Conservation (phyloP, 768 basidiomycete genomes). For the Ramaria rubella region DNA sequence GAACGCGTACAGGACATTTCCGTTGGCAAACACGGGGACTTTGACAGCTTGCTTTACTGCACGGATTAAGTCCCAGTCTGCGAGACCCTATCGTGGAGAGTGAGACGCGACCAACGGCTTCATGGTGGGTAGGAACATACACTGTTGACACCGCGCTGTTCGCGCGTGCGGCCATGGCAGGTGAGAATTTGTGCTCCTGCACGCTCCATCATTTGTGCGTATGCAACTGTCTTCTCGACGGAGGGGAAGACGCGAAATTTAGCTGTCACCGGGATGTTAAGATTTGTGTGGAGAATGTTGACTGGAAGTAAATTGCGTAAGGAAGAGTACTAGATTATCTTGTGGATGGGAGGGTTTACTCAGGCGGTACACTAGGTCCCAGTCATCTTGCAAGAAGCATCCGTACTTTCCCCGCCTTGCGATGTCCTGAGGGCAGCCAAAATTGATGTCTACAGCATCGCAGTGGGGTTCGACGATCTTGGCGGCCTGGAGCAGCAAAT, state of each 20-base stretch:
- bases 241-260: conserved; percentile 91
- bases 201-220: conserved; percentile 91
- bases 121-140: conserved; percentile 32
- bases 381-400: conserved; percentile 88
- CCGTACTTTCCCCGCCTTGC: conserved; percentile 85
- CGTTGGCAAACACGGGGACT: conserved; percentile 95
- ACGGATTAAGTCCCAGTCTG: conserved; percentile 84
- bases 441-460: conserved; percentile 92
- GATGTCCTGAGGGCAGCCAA: conserved; percentile 94
- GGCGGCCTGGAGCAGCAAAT: conserved; percentile 71
- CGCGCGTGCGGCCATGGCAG: conserved; percentile 85
- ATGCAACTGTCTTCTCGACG: conserved; percentile 82
- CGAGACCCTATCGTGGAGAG: conserved; percentile 59
- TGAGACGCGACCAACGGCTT: neutral
- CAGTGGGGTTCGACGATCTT: conserved; percentile 68
- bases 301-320: too few relatives aligned
- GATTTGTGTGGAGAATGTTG: conserved; percentile 74
- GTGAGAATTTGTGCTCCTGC: conserved; percentile 95
- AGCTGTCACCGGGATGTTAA: conserved; percentile 89
- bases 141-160: conserved; percentile 82
- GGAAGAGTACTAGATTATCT: neutral
- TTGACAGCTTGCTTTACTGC: conserved; percentile 87
- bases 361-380: conserved; percentile 78
- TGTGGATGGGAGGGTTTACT: conserved; percentile 37
- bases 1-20: conserved; percentile 84